A percentile compares a stretch with the other conserved stretches of the same genome.
Evolutionary conservation across 768 basidiomycete genomes (phyloP).

Genomic region (Suillus bovinus): DNA sequence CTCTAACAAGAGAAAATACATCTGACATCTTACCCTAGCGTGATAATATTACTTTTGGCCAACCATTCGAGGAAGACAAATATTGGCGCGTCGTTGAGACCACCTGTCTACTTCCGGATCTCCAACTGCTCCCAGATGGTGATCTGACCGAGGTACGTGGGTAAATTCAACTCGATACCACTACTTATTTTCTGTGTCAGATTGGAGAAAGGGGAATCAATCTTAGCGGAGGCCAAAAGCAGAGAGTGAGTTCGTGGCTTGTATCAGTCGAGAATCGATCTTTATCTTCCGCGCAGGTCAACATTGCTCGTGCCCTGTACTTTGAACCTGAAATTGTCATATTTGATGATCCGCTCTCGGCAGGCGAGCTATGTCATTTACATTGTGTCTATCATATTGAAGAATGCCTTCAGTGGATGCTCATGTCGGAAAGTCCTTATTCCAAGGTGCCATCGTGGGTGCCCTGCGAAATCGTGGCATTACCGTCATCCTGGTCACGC

Average conservation of each 20-base stretch:
- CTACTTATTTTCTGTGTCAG: constrained; percentile 30
- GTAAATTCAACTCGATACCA: not conserved
- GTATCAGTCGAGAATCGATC: not conserved
- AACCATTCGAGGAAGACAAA: constrained; percentile 57
- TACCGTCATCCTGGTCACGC: constrained; percentile 56
- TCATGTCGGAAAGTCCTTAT: constrained; percentile 70
- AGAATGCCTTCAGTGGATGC: constrained; percentile 54
- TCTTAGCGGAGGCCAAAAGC: constrained; percentile 68
- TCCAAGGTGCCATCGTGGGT: constrained; percentile 60
- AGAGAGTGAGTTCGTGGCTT: constrained; percentile 39
- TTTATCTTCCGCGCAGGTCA: constrained; percentile 40
- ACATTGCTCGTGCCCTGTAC: constrained; percentile 72
- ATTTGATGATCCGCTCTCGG: constrained; percentile 66
- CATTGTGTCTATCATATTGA: not conserved
- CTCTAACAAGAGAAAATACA: not conserved
- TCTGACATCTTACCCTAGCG: constrained; percentile 34
- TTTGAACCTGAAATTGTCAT: constrained; percentile 60
- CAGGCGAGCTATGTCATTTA: constrained; percentile 38
- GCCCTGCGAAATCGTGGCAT: constrained; percentile 45
- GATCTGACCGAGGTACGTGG: constrained; percentile 64
- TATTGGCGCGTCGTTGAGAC: constrained; percentile 66
- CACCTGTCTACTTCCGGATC: constrained; percentile 60
- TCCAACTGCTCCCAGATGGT: constrained; percentile 65
- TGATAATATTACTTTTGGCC: constrained; percentile 70
- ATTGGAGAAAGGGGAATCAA: constrained; percentile 75